Conservation (phyloP, 495 filamentous ascomycete genomes). For the Penicillium waksmanii region DNA sequence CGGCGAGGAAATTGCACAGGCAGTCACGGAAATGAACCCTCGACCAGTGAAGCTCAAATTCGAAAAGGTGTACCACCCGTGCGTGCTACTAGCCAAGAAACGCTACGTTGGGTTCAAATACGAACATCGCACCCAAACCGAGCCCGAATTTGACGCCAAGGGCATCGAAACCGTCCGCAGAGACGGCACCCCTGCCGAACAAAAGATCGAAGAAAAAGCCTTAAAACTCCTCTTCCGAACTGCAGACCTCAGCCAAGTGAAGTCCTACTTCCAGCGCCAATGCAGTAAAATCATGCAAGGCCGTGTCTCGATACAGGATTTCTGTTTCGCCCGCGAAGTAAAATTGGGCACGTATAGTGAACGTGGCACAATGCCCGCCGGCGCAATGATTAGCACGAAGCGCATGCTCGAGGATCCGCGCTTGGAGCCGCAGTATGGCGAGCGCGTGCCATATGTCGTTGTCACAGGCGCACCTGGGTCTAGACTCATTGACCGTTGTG, state of each 20-base stretch:
- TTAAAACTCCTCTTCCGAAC: slow-evolving; percentile 89
- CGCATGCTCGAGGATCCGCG: slow-evolving; percentile 85
- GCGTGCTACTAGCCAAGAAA: slow-evolving; percentile 93
- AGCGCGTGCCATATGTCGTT: slow-evolving; percentile 93
- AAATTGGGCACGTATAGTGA: slow-evolving; percentile 89
- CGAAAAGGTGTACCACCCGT: slow-evolving; percentile 97
- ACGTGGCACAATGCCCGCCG: slow-evolving; percentile 76
- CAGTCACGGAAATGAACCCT: slow-evolving; percentile 88
- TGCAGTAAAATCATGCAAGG: slow-evolving; percentile 93
- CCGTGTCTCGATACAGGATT: slow-evolving; percentile 88
- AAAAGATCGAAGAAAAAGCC: slow-evolving; percentile 96
- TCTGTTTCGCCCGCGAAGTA: slow-evolving; percentile 92
- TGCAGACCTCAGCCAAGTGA: slow-evolving; percentile 85
- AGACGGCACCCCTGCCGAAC: slow-evolving; percentile 92
- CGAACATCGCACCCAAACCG: slow-evolving; percentile 73
- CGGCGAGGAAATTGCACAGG: slow-evolving; percentile 88
- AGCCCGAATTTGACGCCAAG: slow-evolving; percentile 96
- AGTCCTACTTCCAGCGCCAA: slow-evolving; percentile 86
- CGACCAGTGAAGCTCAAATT: slow-evolving; percentile 95
- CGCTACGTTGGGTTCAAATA: slow-evolving; percentile 98
- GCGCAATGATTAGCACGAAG: slow-evolving; percentile 81
- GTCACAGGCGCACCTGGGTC: slow-evolving; percentile 85
- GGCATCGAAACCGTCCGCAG: slow-evolving; percentile 96
- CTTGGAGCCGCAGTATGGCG: slow-evolving; percentile 91
- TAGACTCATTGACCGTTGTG: slow-evolving; percentile 84